These are phyloP conservation scores for Exophiala viscosa DNA, from an alignment of 2,329 filamentous ascomycete species.

Conservation along the genomic window DNA sequence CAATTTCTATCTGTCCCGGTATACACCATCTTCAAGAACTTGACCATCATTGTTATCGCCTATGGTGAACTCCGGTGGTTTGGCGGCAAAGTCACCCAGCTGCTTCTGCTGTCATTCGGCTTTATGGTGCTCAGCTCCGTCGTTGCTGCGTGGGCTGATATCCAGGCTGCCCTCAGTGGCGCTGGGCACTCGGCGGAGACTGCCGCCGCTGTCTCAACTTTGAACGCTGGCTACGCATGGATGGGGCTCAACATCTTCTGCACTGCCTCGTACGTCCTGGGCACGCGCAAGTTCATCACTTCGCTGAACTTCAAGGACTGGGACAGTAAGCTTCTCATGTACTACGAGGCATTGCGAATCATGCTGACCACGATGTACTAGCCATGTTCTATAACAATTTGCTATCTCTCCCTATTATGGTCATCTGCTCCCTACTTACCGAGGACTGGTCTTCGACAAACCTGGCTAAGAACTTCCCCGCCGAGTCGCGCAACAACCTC, in stretches of 20 bases:
- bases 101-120: conserved; percentile 88
- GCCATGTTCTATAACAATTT: conserved; percentile 99
- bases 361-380: conserved; percentile 43
- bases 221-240: conserved; percentile 95
- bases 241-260: conserved; percentile 97
- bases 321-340: conserved; percentile 69
- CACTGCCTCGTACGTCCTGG: conserved; percentile 81
- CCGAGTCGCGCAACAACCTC: conserved; percentile 70
- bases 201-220: conserved; percentile 67
- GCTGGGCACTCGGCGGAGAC: conserved; percentile 53
- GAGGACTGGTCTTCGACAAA: conserved; percentile 93
- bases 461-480: conserved; percentile 80
- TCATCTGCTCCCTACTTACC: conserved; percentile 72
- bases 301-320: conserved; percentile 99
- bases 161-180: conserved; percentile 71
- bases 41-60: conserved; percentile 97
- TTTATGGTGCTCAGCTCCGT: conserved; percentile 95
- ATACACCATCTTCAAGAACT: conserved; percentile 99
- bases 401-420: conserved; percentile 86
- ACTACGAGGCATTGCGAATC: background rate
- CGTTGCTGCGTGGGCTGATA: conserved; percentile 95
- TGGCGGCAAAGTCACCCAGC: conserved; percentile 80
- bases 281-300: conserved; percentile 98
- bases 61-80: conserved; percentile 99
- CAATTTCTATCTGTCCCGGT: conserved; percentile 96